Evolutionary conservation across 148 eudicot genomes (phyloP).

Genomic region (Persicaria maculosa): DNA sequence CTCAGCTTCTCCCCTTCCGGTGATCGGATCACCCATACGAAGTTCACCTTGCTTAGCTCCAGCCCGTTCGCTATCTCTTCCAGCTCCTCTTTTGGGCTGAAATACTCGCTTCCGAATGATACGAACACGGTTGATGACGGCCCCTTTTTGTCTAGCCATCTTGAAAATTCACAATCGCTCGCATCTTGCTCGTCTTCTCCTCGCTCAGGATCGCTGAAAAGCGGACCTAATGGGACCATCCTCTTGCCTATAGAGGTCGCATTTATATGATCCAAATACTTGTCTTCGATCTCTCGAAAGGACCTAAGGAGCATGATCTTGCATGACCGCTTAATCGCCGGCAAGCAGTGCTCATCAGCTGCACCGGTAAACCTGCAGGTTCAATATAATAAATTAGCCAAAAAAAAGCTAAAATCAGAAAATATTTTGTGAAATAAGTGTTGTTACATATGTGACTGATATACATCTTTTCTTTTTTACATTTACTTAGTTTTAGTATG

Average conservation of each 20-base stretch:
- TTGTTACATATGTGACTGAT: too few species aligned
- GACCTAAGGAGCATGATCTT: slow-evolving; percentile 2
- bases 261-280: slow-evolving; percentile 5
- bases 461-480: too few species aligned
- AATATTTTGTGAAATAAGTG: too few species aligned
- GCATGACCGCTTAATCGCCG: neutral
- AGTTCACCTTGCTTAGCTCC: slow-evolving; percentile 3
- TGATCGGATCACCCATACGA: slow-evolving; percentile 7
- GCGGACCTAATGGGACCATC: neutral
- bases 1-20: neutral
- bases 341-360: too few species aligned
- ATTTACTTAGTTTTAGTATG: too few species aligned
- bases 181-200: neutral
- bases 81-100: neutral
- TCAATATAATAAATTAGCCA: too few species aligned
- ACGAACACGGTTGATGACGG: neutral
- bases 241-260: neutral
- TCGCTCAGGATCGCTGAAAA: neutral
- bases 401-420: too few species aligned
- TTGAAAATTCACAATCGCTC: neutral
- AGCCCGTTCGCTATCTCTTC: slow-evolving; percentile 8
- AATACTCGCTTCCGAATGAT: slow-evolving; percentile 9
- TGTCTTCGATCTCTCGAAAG: slow-evolving; percentile 9
- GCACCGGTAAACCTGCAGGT: too few species aligned
- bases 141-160: neutral